Evolutionary conservation across 306 rosid species (phyloP).

Genomic region (Lathyrus oleraceus): DNA sequence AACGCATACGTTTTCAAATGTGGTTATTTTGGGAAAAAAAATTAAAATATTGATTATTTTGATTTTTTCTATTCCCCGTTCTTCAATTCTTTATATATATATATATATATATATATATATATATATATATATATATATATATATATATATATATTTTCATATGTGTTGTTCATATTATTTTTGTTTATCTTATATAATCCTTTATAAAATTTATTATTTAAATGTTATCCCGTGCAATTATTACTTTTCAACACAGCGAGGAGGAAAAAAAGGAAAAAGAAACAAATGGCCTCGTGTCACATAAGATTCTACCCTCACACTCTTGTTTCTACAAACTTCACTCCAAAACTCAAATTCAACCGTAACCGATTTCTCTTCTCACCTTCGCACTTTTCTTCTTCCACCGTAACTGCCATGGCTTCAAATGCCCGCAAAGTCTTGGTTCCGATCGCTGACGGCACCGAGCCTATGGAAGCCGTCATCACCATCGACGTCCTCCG

Average conservation of each 20-base stretch:
- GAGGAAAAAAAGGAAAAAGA: background rate
- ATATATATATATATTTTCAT: too few species aligned
- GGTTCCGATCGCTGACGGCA: conserved; percentile 84
- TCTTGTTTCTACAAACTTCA: conserved; percentile 21
- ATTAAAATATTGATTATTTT: too few species aligned
- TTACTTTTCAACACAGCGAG: background rate
- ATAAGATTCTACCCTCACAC: conserved; percentile 27
- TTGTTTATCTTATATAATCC: too few species aligned
- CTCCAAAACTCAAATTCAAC: conserved; percentile 28
- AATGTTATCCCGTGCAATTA: too few species aligned
- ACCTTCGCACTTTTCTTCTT: conserved; percentile 7
- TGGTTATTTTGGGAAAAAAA: too few species aligned
- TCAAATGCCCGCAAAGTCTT: conserved; percentile 50
- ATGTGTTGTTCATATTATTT: too few species aligned
- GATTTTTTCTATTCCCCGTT: too few species aligned
- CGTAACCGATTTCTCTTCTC: conserved; percentile 4
- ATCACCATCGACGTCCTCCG: conserved; percentile 82
- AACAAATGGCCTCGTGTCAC: conserved; percentile 52
- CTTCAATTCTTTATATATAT: too few species aligned
- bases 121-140: too few species aligned
- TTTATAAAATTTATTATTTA: too few species aligned
- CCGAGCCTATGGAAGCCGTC: conserved; percentile 94
- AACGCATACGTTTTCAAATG: too few species aligned
- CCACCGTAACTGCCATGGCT: conserved; percentile 16
- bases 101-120: too few species aligned